phyloP scores from a whole-genome alignment of 257 asterid genomes.

The Lavandula angustifolia region DNA sequence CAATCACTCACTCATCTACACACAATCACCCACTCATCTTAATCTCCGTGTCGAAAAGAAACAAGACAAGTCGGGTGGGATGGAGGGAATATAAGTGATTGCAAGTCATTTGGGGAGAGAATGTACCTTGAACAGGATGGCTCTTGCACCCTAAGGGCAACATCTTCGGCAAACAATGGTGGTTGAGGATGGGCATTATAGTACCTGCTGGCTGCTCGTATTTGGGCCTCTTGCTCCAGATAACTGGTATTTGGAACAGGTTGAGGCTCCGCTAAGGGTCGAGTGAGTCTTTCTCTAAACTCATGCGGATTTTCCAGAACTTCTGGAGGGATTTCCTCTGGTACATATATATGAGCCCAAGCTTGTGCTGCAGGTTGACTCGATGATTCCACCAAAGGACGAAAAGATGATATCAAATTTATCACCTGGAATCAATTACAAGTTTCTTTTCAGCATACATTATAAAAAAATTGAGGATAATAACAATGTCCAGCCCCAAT shows the following conservation, averaged over 20 bases:
- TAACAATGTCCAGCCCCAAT: constrained; percentile 1
- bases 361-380: constrained; percentile 30
- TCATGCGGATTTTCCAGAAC: constrained; percentile 33
- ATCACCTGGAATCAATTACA: constrained; percentile 46
- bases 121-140: constrained; percentile 46
- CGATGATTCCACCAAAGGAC: constrained; percentile 44
- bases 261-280: constrained; percentile 27
- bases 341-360: constrained; percentile 29
- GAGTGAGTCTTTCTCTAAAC: constrained; percentile 28
- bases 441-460: constrained; percentile 11
- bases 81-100: neutral
- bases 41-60: neutral
- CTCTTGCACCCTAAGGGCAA: constrained; percentile 32
- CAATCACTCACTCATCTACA: too few relatives aligned
- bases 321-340: constrained; percentile 34
- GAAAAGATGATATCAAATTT: constrained; percentile 52
- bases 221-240: constrained; percentile 36
- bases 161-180: constrained; percentile 24
- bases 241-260: constrained; percentile 28
- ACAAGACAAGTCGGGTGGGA: too few relatives aligned
- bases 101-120: constrained; percentile 19
- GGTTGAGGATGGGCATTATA: constrained; percentile 35
- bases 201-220: constrained; percentile 34
- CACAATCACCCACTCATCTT: neutral
- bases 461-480: constrained; percentile 17